Base-by-base conservation (phyloP, 805 yeast species). In the Saccharomycopsis babjevae region DNA sequence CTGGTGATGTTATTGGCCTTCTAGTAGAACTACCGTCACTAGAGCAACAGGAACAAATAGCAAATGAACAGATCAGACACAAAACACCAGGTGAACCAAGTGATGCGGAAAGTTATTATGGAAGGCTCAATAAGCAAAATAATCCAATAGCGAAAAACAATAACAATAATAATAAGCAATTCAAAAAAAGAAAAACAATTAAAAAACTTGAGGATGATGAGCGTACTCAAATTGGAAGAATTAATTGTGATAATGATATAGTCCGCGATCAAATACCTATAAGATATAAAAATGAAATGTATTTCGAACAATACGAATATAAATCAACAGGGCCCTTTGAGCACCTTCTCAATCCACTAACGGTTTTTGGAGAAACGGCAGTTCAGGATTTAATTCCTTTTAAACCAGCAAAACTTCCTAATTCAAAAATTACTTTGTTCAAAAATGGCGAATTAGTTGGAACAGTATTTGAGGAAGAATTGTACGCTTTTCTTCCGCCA, bases 191-290 rank as follows among this genome's bases (percentile, higher is more conserved):
- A 20, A 61, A 59, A 55, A 61, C 59, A 28, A 39, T 38, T 13
- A 54, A 54, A 25, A 58, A 56, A 30, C 25, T 61, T 10, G 57
- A 50, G 15, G 63, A 62, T 30, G 59, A 42, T 22, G 62, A 62
- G 20, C 56, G 63, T 8, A 56, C 56, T 15, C 61, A 56, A 50
- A 63, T 63, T 40, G 46, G 39, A 13, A 18, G 56, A 34, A 54
- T 59, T 36, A 25, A 2, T 16, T 20, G 52, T 46, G 40, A 30
- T n/a, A 34, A 54, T 22, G 85, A 86, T 66, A 75, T 88, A 16
- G 72, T 81, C 1, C 79, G 98, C 60, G 97, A 91, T 68, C 90
- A 93, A 67, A 85, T 88, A 58, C 97, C 97, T 1, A 88, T 94
- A 57, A 80, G 87, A 66, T 90, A 87, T 73, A 88, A 86, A 68